These are phyloP conservation scores for Coffea canephora DNA, from an alignment of 257 asterid species.

Conservation along the genomic window DNA sequence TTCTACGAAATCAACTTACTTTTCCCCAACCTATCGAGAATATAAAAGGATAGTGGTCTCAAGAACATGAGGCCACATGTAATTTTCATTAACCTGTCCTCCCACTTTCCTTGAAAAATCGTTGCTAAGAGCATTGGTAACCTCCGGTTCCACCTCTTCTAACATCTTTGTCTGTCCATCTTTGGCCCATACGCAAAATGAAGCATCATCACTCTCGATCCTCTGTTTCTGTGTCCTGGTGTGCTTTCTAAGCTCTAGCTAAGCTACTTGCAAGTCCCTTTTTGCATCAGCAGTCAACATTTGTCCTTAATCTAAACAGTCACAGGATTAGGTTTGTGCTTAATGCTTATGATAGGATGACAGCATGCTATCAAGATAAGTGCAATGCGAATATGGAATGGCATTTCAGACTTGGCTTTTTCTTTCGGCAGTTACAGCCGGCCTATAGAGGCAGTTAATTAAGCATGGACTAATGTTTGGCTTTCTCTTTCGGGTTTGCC, in stretches of 20 bases:
- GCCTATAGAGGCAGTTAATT: too few relatives aligned
- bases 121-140: neutral
- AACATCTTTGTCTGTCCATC: neutral
- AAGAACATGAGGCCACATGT: neutral
- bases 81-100: neutral
- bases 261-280: neutral
- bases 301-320: neutral
- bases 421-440: too few relatives aligned
- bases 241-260: neutral
- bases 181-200: neutral
- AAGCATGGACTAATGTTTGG: too few relatives aligned
- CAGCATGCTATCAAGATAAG: neutral
- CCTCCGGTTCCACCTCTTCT: neutral
- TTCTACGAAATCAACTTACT: neutral
- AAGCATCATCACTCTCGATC: neutral
- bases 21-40: neutral
- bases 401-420: too few relatives aligned
- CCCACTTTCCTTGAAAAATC: neutral
- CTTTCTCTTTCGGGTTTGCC: too few relatives aligned
- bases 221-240: neutral
- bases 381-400: too few relatives aligned
- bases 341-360: neutral
- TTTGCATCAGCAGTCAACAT: neutral
- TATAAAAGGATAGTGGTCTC: slow-evolving; percentile 1
- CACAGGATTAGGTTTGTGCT: neutral